A percentile compares a stretch with the other conserved stretches of the same genome.
Evolutionary conservation across 192 early-diverging fungal genomes (phyloP).

Genomic region (Thamnidium elegans): DNA sequence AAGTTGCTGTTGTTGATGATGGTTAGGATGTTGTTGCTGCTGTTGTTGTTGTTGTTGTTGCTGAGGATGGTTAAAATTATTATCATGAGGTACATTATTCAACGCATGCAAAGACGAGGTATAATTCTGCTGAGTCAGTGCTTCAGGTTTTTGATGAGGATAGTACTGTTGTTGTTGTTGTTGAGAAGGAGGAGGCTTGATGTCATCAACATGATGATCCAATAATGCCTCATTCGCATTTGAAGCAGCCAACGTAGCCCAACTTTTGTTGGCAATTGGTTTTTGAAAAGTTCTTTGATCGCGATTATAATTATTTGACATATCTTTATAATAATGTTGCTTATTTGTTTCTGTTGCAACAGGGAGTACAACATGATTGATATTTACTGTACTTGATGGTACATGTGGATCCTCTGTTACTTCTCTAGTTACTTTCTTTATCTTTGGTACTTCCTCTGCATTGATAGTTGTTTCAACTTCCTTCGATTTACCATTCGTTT

Average conservation of each 20-base stretch:
- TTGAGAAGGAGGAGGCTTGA: conserved; percentile 54
- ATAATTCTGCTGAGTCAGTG: no score
- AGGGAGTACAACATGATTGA: no score
- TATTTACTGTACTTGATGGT: conserved; percentile 2
- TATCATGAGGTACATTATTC: no score
- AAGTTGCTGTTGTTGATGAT: no score
- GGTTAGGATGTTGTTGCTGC: no score
- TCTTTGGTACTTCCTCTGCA: conserved; percentile 7
- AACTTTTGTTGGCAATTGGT: conserved; percentile 66
- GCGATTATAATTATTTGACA: neutral
- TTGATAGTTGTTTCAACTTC: no score
- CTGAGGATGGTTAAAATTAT: neutral
- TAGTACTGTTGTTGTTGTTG: conserved; percentile 40
- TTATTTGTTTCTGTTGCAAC: neutral
- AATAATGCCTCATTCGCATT: no score
- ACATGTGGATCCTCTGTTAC: conserved; percentile 25
- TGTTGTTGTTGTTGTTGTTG: conserved; percentile 2
- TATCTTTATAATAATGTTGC: neutral
- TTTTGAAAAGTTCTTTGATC: neutral
- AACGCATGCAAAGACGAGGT: no score
- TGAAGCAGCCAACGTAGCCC: conserved; percentile 72
- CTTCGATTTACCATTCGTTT: no score
- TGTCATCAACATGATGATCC: conserved; percentile 33
- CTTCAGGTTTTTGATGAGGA: no score
- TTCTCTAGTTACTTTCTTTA: neutral